Conservation (phyloP, 192 early-diverging fungal genomes). For the Entomortierella chlamydospora region DNA sequence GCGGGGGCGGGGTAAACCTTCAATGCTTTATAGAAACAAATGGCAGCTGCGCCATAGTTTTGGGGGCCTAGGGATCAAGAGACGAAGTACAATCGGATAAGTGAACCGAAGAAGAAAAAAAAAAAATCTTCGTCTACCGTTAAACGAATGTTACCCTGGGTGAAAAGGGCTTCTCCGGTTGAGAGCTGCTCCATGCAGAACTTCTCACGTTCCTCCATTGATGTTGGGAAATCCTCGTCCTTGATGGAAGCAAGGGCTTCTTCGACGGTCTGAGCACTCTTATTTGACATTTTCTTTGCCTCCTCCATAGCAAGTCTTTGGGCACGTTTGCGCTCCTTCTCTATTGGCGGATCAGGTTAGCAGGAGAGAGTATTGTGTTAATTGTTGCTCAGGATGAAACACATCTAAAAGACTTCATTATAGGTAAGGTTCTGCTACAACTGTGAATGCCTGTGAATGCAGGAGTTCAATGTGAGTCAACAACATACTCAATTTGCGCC, state of each 20-base stretch:
- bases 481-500: constrained; percentile 82
- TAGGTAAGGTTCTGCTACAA: too few species aligned
- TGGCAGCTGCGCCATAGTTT: constrained; percentile 79
- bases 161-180: constrained; percentile 82
- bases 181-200: constrained; percentile 92
- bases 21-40: constrained; percentile 89
- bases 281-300: constrained; percentile 46
- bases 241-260: constrained; percentile 68
- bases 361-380: not conserved
- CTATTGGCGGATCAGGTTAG: constrained; percentile 16
- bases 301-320: constrained; percentile 65
- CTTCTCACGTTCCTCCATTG: constrained; percentile 84
- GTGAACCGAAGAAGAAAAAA: not conserved
- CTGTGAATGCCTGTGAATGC: not conserved
- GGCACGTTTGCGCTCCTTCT: constrained; percentile 73
- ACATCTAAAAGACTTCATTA: too few species aligned
- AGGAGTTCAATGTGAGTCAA: not conserved
- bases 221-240: constrained; percentile 79
- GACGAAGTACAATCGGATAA: not conserved
- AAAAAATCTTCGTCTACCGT: too few species aligned
- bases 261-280: constrained; percentile 60
- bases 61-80: constrained; percentile 60
- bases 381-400: not conserved
- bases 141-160: constrained; percentile 66
- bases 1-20: constrained; percentile 97